A percentile compares a stretch with the other conserved stretches of the same genome.
These are phyloP conservation scores for Podaxis sp. DNA, from an alignment of 768 basidiomycete species.

Conservation along the genomic window DNA sequence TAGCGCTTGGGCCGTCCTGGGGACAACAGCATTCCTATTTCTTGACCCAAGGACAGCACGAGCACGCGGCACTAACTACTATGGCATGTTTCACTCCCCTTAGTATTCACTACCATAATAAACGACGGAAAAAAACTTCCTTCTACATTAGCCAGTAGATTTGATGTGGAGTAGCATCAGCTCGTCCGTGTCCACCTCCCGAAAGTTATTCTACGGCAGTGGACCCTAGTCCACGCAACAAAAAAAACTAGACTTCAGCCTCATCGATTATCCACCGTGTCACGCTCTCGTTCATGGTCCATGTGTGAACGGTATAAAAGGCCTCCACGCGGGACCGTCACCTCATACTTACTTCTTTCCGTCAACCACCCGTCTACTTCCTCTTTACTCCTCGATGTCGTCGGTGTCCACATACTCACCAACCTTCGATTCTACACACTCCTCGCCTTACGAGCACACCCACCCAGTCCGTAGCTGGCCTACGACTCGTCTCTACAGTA, in stretches of 20 bases:
- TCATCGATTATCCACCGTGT: neutral
- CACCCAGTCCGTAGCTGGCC: neutral
- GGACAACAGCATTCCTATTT: neutral
- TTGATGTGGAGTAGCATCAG: neutral
- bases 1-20: constrained; percentile 5
- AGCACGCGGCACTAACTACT: neutral
- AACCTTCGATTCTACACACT: neutral
- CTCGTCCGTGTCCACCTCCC: neutral
- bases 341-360: constrained; percentile 13
- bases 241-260: neutral
- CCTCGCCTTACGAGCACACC: neutral
- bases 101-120: neutral
- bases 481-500: neutral
- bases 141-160: neutral
- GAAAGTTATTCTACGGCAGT: neutral
- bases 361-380: neutral
- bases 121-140: neutral
- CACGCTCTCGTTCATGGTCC: neutral
- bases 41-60: neutral
- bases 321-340: constrained; percentile 11
- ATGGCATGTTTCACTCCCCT: constrained; percentile 1
- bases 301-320: constrained; percentile 7
- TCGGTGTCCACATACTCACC: neutral
- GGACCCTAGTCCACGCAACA: neutral
- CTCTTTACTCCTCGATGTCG: neutral